These are phyloP conservation scores for Ceratobasidium sp. DNA, from an alignment of 1,284 basidiomycete genomes.

Conservation along the genomic window DNA sequence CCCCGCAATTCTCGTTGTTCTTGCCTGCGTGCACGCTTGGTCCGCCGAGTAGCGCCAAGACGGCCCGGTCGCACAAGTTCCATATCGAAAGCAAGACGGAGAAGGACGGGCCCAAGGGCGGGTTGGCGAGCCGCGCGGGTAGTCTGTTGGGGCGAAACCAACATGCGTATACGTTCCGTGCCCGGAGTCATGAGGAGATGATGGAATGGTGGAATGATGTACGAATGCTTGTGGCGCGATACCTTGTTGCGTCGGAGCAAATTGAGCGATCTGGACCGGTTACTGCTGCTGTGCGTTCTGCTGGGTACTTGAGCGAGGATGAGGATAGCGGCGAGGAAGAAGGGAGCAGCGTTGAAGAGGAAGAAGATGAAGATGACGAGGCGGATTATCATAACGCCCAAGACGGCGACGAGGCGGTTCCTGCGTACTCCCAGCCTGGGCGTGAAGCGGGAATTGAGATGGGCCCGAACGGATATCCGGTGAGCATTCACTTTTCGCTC, in stretches of 20 bases:
- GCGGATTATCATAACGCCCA: conserved; percentile 61
- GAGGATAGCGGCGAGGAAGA: conserved; percentile 74
- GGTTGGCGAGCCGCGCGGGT: conserved; percentile 54
- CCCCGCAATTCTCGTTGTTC: conserved; percentile 90
- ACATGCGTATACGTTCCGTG: conserved; percentile 91
- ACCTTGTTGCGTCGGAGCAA: conserved; percentile 93
- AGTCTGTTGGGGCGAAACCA: conserved; percentile 57
- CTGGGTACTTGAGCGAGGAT: conserved; percentile 84
- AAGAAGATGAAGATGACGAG: conserved; percentile 66
- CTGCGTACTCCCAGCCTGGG: conserved; percentile 55
- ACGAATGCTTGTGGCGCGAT: conserved; percentile 94
- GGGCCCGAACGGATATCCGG: conserved; percentile 76
- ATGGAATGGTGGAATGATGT: conserved; percentile 99
- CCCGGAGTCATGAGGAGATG: conserved; percentile 93
- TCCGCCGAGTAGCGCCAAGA: conserved; percentile 78
- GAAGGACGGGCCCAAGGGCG: conserved; percentile 77
- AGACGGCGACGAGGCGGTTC: conserved; percentile 56
- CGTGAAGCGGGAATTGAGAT: conserved; percentile 62
- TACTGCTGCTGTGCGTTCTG: conserved; percentile 89
- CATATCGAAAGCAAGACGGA: conserved; percentile 85
- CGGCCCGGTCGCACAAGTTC: conserved; percentile 90
- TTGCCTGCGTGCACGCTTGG: conserved; percentile 96
- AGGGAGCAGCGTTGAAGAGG: conserved; percentile 79
- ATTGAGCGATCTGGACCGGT: conserved; percentile 95
- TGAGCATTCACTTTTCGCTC: conserved; percentile 57